phyloP scores from a whole-genome alignment of 1,284 basidiomycete species.

The Ceratobasidium papillatum region DNA sequence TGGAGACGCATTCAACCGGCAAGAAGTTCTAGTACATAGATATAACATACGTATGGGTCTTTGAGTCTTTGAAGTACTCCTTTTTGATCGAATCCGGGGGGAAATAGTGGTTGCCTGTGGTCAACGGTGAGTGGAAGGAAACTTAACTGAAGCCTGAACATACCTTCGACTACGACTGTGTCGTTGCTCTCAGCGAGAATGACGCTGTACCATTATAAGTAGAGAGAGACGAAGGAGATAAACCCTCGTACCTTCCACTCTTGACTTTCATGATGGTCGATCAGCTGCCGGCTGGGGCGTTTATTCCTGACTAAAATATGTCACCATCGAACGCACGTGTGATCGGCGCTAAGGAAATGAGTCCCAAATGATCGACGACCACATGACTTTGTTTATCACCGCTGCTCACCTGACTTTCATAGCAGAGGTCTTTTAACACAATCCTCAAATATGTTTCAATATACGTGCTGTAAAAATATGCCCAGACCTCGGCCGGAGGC shows the following conservation, averaged over 20 bases:
- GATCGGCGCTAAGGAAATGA: neutral
- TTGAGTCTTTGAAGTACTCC: constrained; percentile 25
- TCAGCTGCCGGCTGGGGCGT: neutral
- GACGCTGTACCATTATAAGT: neutral
- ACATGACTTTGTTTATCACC: neutral
- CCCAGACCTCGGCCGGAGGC: neutral
- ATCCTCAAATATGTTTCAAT: neutral
- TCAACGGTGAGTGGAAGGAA: neutral
- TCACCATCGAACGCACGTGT: neutral
- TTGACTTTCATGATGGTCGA: neutral
- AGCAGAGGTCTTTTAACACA: neutral
- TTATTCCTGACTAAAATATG: neutral
- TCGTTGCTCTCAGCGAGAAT: constrained; percentile 41
- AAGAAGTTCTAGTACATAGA: neutral
- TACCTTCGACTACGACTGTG: constrained; percentile 40
- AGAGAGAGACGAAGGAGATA: neutral
- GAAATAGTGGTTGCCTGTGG: constrained; percentile 17
- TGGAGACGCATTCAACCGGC: neutral
- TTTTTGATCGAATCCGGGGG: constrained; percentile 34
- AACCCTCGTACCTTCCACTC: neutral
- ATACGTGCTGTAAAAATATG: neutral
- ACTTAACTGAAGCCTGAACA: neutral
- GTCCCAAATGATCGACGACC: neutral
- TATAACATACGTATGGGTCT: constrained; percentile 31
- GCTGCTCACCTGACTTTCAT: neutral